Evolutionary conservation across 257 asterid genomes (phyloP), one percentile per base, ranked within the genome.

Genomic region (Solanum peruvianum): DNA sequence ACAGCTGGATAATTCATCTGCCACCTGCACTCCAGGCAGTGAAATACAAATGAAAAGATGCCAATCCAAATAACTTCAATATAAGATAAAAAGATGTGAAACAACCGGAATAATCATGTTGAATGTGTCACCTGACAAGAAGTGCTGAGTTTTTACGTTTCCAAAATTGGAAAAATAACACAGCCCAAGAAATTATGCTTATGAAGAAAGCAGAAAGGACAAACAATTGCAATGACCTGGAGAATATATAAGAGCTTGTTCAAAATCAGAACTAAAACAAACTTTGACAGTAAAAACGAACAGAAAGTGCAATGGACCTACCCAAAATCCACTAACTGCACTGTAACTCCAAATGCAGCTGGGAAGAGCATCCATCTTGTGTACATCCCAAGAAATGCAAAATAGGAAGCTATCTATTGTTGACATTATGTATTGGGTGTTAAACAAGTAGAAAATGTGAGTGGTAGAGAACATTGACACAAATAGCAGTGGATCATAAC

Each of bases 321-420:
- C 99, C 99, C 97, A 64, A 97, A 95, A 87, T 97, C 95, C 72
- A 97, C 91, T 86, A 94, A 90, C 83, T 96, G 99, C 89, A 95
- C 92, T 8, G 91, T 85, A 58, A 95, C 91, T 58, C 99, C 99
- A 83, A 97, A 89, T 20, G 92, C 89, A 85, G 99, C 99, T 31
- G 99, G 99, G 92, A 95, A 95, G 16, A 97, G 71, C 95, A 97
- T 91, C 99, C 99, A 97, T 88, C 90, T 93, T 21, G 99, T 94
- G 92, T 91, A 97, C 98, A 95, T 97, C 85, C 99, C 99, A 66
- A 97, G 97, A 89, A 97, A 96, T 11, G 96, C 90, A 83, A 97
- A 97, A 89, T 97, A 97, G 47, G 97, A 93, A 21, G 99, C 99
- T 83, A 97, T 94, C 99, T 97, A 87, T 88, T 88, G 20, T 64